These are phyloP conservation scores for Trichoderma orchidacearum DNA, from an alignment of 495 filamentous ascomycete genomes.

Conservation along the genomic window DNA sequence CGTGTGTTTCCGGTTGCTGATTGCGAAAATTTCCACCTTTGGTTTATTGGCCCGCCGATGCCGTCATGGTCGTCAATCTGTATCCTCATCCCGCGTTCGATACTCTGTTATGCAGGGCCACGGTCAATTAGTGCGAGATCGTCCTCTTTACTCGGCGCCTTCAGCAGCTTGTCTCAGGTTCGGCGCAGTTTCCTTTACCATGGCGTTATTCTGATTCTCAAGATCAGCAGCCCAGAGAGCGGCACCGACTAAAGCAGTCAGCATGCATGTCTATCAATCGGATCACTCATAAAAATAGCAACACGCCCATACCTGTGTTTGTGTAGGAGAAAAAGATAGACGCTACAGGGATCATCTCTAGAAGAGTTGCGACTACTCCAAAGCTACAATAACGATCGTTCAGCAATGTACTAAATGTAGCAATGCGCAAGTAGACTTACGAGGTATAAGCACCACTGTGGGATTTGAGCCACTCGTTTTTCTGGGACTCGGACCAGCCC, in stretches of 20 bases:
- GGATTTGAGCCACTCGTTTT: conserved; percentile 48
- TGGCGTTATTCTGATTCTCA: conserved; percentile 43
- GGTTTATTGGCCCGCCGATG: no score
- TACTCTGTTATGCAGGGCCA: neutral
- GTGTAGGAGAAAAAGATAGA: conserved; percentile 83
- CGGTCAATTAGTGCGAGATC: neutral
- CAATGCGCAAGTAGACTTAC: conserved; percentile 36
- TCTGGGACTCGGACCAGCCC: conserved; percentile 49
- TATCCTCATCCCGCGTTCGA: no score
- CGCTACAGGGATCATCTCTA: conserved; percentile 74
- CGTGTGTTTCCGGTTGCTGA: neutral
- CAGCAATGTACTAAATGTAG: neutral
- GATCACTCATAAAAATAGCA: neutral
- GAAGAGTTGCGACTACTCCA: conserved; percentile 57
- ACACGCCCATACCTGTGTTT: conserved; percentile 47
- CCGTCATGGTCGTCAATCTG: no score
- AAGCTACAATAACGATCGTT: conserved; percentile 40
- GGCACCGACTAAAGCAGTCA: conserved; percentile 49
- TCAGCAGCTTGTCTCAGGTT: conserved; percentile 38
- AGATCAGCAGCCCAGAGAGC: conserved; percentile 91
- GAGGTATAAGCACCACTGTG: conserved; percentile 57
- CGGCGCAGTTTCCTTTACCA: conserved; percentile 37
- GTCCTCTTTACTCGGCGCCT: conserved; percentile 30
- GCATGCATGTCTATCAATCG: no score
- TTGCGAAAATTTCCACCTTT: no score